Base-by-base conservation (phyloP, 495 filamentous ascomycete genomes). In the Trypethelium eluteriae region DNA sequence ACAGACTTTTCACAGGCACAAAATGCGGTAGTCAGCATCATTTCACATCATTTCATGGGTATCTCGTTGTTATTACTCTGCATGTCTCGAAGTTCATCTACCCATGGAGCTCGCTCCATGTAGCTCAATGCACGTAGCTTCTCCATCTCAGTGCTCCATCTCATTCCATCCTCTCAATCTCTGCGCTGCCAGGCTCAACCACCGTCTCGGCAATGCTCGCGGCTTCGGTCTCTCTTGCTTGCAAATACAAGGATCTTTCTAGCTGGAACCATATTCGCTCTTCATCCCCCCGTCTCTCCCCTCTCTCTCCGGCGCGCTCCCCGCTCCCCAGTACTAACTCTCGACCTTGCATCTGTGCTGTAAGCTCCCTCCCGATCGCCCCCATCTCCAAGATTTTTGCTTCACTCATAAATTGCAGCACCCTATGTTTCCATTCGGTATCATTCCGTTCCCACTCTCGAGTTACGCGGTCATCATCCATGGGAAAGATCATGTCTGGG, bases 321-420 rank as follows among this genome's bases (percentile, higher is more conserved):
- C 4, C 53, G 14, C 36, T 36, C 25, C 32, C 18, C 32, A 59
- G 7, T 10, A 10, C 53, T 25, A 53, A 14, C 32, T 59, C 32
- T 7, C 10, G 25, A 3, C 32, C 32, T 3, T 32, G 25, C 25
- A 34, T 35, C 25, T 36, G 53, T 36, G 18, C 32, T 32, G 36
- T 59, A 59, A 59, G 4, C 7, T 36, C 53, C 18, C 53, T 59
- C 25, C 92, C 53, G 36, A 59, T 59, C 32, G 34, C 53, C 18
- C 25, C 53, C 53, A 59, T 59, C 53, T 59, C 53, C 32, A 59
- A 14, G 18, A 59, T 36, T 18, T 59, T 59, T 3, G 14, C 53
- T 36, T 59, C 53, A 36, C 53, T 59, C 7, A 59, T 9, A 59
- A 36, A 35, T 7, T 36, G 25, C 11, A n/a, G 32, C 14, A 59